These are phyloP conservation scores for Tylopilus subfusipes DNA, from an alignment of 768 basidiomycete genomes.

Conservation along the genomic window DNA sequence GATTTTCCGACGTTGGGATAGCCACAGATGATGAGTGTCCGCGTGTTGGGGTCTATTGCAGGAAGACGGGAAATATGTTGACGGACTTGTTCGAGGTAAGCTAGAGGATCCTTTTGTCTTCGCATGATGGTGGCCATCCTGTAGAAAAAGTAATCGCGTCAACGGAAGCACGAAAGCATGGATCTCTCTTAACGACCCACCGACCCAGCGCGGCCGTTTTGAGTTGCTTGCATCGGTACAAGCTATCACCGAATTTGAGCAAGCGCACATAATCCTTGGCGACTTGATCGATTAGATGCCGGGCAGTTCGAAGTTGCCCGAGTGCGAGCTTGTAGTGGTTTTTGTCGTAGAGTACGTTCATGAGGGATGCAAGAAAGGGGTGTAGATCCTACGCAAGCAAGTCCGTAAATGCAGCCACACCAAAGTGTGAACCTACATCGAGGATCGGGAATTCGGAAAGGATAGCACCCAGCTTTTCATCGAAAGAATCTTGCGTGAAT, in stretches of 20 bases:
- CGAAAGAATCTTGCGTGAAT: constrained; percentile 95
- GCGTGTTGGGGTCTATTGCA: constrained; percentile 95
- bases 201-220: constrained; percentile 97
- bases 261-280: constrained; percentile 96
- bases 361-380: constrained; percentile 90
- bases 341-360: constrained; percentile 99
- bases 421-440: constrained; percentile 58
- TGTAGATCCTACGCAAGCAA: constrained; percentile 67
- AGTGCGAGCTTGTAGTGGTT: constrained; percentile 99
- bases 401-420: constrained; percentile 2
- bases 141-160: background rate
- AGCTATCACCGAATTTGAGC: constrained; percentile 95
- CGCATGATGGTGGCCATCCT: constrained; percentile 99
- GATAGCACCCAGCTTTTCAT: constrained; percentile 92
- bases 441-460: constrained; percentile 96
- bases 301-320: constrained; percentile 92
- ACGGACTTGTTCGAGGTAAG: constrained; percentile 97
- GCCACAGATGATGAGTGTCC: constrained; percentile 95
- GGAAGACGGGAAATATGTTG: constrained; percentile 99
- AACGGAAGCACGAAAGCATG: background rate
- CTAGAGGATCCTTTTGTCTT: constrained; percentile 96
- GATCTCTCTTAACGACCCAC: constrained; percentile 42
- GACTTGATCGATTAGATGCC: constrained; percentile 95
- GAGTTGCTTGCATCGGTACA: constrained; percentile 98
- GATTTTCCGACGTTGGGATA: constrained; percentile 99